Evolutionary conservation across 108 stramenopile genomes (phyloP).

Genomic region (Cyclotella kingstonii): DNA sequence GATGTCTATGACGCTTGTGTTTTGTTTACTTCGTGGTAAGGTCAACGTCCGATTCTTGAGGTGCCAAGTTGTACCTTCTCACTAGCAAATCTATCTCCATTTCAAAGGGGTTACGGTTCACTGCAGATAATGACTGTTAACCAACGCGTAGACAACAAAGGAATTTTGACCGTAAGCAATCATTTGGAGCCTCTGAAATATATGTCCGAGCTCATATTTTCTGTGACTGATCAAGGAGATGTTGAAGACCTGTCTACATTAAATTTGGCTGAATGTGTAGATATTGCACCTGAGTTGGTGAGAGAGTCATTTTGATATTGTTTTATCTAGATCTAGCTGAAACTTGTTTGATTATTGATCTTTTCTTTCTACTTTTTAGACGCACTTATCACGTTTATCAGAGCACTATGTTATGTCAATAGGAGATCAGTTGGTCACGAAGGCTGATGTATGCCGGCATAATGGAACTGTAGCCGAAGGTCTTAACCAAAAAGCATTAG

Average conservation of each 20-base stretch:
- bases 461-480: constrained; percentile 65
- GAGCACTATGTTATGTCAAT: constrained; percentile 62
- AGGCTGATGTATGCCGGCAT: constrained; percentile 67
- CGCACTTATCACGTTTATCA: constrained; percentile 77
- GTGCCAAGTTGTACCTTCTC: constrained; percentile 80
- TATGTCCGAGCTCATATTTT: constrained; percentile 49
- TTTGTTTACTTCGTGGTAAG: constrained; percentile 4
- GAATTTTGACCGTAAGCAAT: constrained; percentile 29
- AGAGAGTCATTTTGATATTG: too few species aligned
- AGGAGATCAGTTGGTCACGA: constrained; percentile 43
- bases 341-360: too few species aligned
- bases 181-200: constrained; percentile 3
- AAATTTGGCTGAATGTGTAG: constrained; percentile 30
- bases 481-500: constrained; percentile 50
- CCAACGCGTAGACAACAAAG: constrained; percentile 64
- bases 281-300: constrained; percentile 75
- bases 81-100: constrained; percentile 82
- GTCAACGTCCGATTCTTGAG: constrained; percentile 61
- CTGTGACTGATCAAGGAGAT: constrained; percentile 71
- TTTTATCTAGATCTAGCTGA: neutral
- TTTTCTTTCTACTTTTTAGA: neutral
- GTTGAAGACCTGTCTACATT: constrained; percentile 46
- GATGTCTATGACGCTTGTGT: neutral
- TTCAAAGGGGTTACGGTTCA: constrained; percentile 75
- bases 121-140: constrained; percentile 73